Evolutionary conservation across 2,329 filamentous ascomycete genomes (phyloP).

Genomic region (Colletotrichum falcatum): DNA sequence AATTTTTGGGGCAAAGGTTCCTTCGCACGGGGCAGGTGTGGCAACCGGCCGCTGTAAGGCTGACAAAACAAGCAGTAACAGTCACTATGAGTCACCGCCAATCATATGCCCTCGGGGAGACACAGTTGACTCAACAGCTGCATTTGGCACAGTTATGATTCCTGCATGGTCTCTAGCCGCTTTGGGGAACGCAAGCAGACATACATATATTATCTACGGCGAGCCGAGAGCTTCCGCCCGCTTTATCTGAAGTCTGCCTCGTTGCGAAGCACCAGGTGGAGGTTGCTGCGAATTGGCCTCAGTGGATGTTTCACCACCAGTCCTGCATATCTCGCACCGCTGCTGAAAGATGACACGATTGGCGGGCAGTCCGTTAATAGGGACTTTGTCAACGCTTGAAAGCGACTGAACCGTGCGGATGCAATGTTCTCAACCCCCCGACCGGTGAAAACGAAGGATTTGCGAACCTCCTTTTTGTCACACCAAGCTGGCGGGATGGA

Average conservation of each 20-base stretch:
- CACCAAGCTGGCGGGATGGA: background rate
- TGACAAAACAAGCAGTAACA: constrained; percentile 36
- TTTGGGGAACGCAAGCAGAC: background rate
- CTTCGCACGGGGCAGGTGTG: constrained; percentile 24
- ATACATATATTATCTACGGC: background rate
- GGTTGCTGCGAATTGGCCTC: constrained; percentile 26
- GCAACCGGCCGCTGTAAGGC: constrained; percentile 35
- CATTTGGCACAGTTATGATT: constrained; percentile 13
- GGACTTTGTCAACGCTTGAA: background rate
- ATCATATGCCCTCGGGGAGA: background rate
- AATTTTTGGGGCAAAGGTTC: constrained; percentile 11
- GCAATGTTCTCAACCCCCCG: too few species aligned
- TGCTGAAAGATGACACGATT: background rate
- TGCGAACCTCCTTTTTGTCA: too few species aligned
- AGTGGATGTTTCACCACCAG: constrained; percentile 1
- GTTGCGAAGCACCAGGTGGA: background rate
- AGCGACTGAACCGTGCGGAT: background rate
- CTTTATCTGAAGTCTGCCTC: background rate
- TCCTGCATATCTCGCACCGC: background rate
- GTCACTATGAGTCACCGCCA: constrained; percentile 39
- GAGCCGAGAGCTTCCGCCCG: background rate
- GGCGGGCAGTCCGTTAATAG: background rate
- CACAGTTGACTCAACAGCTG: constrained; percentile 31
- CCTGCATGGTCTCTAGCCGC: constrained; percentile 6
- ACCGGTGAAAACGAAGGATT: background rate